These are phyloP conservation scores for Cylindrotheca closterium DNA, from an alignment of 108 stramenopile species.

Conservation along the genomic window DNA sequence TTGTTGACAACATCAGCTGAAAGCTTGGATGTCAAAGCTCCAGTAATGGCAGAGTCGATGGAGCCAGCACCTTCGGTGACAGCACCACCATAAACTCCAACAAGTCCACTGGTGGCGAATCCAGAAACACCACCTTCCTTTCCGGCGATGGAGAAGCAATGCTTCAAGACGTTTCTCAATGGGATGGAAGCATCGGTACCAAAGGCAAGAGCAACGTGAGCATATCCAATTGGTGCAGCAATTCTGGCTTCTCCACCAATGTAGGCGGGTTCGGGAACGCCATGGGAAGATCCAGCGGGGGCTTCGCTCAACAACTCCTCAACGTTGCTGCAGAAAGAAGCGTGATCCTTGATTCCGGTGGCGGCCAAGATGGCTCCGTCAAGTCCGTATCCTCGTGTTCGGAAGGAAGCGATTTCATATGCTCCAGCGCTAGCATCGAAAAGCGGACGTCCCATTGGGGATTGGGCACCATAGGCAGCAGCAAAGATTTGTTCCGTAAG, in stretches of 20 bases:
- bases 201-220: conserved; percentile 85
- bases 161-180: conserved; percentile 68
- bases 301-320: conserved; percentile 55
- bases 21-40: conserved; percentile 41
- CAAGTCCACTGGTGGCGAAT: conserved; percentile 64
- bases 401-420: conserved; percentile 66
- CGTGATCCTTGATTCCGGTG: conserved; percentile 80
- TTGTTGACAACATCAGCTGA: conserved; percentile 53
- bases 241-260: conserved; percentile 82
- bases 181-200: conserved; percentile 46
- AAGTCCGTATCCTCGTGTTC: conserved; percentile 64
- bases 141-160: conserved; percentile 50
- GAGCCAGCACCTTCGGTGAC: conserved; percentile 44
- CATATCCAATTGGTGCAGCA: conserved; percentile 68
- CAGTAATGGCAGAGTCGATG: conserved; percentile 56
- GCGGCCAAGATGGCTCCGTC: conserved; percentile 82
- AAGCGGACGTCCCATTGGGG: conserved; percentile 74
- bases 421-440: conserved; percentile 55
- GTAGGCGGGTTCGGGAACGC: conserved; percentile 40
- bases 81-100: conserved; percentile 77
- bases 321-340: conserved; percentile 74
- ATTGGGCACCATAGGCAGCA: conserved; percentile 83
- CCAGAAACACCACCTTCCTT: conserved; percentile 41
- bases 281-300: conserved; percentile 36
- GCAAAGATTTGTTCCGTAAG: conserved; percentile 81